Evolutionary conservation across 257 asterid genomes (phyloP), one percentile per base, ranked within the genome.

Genomic region (Ajuga chamaepitys): DNA sequence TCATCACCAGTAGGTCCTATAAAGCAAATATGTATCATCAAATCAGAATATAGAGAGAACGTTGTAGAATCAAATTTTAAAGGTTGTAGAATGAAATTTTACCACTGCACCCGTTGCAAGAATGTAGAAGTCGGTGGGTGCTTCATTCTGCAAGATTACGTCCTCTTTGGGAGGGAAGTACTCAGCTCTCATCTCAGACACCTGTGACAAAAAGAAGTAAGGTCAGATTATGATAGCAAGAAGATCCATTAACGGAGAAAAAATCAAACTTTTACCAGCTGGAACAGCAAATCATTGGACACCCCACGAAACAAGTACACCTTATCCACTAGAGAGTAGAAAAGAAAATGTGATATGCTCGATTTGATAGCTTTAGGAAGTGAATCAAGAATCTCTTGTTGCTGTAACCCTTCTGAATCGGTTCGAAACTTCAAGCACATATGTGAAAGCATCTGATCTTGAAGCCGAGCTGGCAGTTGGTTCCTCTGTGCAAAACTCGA

Each of bases 71-170:
- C 58, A 22, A 18, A 45, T 37, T n/a, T n/a, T 40, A 37, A 55
- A 14, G 22, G 77, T 55, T 35, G 4, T 9, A 41, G 61, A 52
- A n/a, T 44, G 17, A 7, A 24, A 58, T 25, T 30, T 61, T 80
- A 83, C 89, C 86, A 83, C 89, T 16, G 86, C 85, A 35, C 89
- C 89, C 0, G 74, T 76, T 21, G 71, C 86, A 55, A 83, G 74
- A 68, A 83, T 70, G 48, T 83, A 83, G 64, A 83, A 81, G 56
- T 83, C 89, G 0, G 86, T 82, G 1, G 88, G 91, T 8, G 88
- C 85, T 72, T 85, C 91, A 30, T 85, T 85, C 53, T 80, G 88
- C 80, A 85, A 74, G 38, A 85, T 85, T n/a, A 85, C 86, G 22
- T 85, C 88, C 62, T 85, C 88, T 53, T 72, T 70, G 10, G 88